Conservation (phyloP, 1,139 yeast species). For the Kodamaea suecica region DNA sequence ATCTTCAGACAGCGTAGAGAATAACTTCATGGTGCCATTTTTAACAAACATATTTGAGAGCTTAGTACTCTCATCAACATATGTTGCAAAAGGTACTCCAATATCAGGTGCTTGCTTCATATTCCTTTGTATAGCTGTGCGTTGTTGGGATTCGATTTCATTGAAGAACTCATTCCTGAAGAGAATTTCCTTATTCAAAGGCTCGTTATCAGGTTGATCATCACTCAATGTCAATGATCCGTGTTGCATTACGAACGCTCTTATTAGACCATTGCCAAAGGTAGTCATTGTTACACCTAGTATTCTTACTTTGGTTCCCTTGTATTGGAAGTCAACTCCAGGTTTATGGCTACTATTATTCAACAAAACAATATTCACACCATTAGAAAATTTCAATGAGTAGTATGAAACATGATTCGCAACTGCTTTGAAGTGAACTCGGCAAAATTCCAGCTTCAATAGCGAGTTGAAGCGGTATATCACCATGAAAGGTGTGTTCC, state of each 20-base stretch:
- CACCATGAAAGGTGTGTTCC: constrained; percentile 33
- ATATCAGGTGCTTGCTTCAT: constrained; percentile 19
- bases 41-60: constrained; percentile 20
- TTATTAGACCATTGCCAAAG: constrained; percentile 34
- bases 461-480: constrained; percentile 17
- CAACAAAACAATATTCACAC: constrained; percentile 20
- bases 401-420: constrained; percentile 36
- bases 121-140: constrained; percentile 13
- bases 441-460: constrained; percentile 26
- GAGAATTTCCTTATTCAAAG: constrained; percentile 4
- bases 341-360: constrained; percentile 37
- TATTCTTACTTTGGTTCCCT: constrained; percentile 30
- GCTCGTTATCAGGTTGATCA: constrained; percentile 13
- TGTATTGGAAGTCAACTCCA: constrained; percentile 31
- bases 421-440: constrained; percentile 32
- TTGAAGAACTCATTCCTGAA: constrained; percentile 8
- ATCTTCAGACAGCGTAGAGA: constrained; percentile 15
- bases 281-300: constrained; percentile 38
- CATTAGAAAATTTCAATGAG: constrained; percentile 23
- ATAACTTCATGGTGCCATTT: constrained; percentile 32
- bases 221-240: constrained; percentile 25
- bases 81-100: constrained; percentile 32
- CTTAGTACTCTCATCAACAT: constrained; percentile 29
- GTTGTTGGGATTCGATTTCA: constrained; percentile 13
- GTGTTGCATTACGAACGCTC: constrained; percentile 24